phyloP scores from a whole-genome alignment of 1,284 basidiomycete species.

The Pascua guehoae region DNA sequence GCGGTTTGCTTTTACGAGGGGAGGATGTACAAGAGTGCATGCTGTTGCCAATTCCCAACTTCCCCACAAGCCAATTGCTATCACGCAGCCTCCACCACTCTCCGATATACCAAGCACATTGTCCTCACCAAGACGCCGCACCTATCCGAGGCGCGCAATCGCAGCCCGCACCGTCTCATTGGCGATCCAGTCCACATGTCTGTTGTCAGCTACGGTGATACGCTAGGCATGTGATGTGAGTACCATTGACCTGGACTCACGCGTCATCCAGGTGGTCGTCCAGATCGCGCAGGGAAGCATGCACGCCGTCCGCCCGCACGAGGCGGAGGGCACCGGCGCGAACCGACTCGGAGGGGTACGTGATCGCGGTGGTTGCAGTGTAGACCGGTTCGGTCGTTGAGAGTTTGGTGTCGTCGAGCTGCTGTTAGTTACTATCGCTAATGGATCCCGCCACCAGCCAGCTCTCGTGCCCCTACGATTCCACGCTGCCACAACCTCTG shows the following conservation, averaged over 20 bases:
- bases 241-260: constrained; percentile 20
- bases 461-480: background rate
- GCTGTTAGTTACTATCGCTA: background rate
- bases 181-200: constrained; percentile 8
- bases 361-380: constrained; percentile 10
- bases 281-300: constrained; percentile 38
- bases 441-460: background rate
- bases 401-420: constrained; percentile 43
- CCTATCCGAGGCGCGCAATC: constrained; percentile 2
- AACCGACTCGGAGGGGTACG: constrained; percentile 10
- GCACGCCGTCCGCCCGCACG: constrained; percentile 28
- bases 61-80: no score
- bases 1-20: no score
- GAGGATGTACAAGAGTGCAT: no score
- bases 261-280: constrained; percentile 49
- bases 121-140: background rate
- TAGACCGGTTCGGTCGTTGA: constrained; percentile 27
- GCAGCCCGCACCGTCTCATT: constrained; percentile 5
- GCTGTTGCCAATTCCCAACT: no score
- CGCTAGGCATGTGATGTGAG: no score
- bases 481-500: background rate
- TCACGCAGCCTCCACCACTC: no score
- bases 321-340: constrained; percentile 24
- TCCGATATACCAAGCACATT: no score
- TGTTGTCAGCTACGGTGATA: background rate